A percentile compares a stretch with the other conserved stretches of the same genome.
Evolutionary conservation across 2,329 filamentous ascomycete species (phyloP).

Genomic region (Rhynchosporium graminicola): DNA sequence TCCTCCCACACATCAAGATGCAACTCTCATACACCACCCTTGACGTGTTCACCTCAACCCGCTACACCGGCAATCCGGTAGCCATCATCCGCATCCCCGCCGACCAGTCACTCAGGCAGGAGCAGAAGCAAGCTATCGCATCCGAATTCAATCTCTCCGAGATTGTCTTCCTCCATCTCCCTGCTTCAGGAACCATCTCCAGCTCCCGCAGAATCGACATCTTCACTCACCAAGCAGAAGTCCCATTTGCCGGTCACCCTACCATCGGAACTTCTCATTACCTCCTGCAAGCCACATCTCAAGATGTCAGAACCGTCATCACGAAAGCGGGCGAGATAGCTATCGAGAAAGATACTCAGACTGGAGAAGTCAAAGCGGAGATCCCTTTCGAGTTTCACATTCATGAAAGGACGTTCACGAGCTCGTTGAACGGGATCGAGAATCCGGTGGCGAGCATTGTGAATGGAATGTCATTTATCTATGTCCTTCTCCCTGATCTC

Average conservation of each 20-base stretch:
- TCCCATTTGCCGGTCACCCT: conserved; percentile 60
- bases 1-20: conserved; percentile 5
- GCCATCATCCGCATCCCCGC: conserved; percentile 57
- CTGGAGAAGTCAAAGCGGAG: conserved; percentile 47
- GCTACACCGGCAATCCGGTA: conserved; percentile 60
- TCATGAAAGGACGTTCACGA: conserved; percentile 49
- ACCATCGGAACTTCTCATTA: conserved; percentile 58
- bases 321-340: conserved; percentile 53
- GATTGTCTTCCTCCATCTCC: conserved; percentile 59
- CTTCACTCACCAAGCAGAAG: conserved; percentile 54
- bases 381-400: conserved; percentile 69
- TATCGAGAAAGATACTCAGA: conserved; percentile 14
- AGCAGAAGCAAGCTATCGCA: conserved; percentile 59
- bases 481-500: conserved; percentile 61
- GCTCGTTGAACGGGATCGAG: conserved; percentile 44
- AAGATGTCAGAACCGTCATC: conserved; percentile 13
- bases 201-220: conserved; percentile 50
- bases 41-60: conserved; percentile 57
- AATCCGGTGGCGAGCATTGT: conserved; percentile 58
- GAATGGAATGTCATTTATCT: conserved; percentile 70
- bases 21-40: conserved; percentile 50
- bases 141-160: conserved; percentile 66
- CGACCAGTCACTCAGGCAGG: conserved; percentile 46
- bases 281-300: conserved; percentile 41
- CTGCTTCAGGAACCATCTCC: conserved; percentile 31